Evolutionary conservation across 495 filamentous ascomycete species (phyloP), one percentile per base, ranked within the genome.

Genomic region (Talaromyces nanjingensis): DNA sequence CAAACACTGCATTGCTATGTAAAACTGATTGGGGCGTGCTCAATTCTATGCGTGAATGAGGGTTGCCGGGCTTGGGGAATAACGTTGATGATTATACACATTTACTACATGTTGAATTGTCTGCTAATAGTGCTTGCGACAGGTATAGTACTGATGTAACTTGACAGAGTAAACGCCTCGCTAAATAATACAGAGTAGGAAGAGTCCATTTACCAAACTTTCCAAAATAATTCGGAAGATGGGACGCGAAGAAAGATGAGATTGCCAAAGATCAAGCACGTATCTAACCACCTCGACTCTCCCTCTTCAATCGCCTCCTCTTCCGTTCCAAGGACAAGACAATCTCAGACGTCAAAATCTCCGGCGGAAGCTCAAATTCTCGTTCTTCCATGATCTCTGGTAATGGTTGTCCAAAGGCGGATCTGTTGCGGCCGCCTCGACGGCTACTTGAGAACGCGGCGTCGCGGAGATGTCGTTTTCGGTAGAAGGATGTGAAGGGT

Each of bases 401-500:
- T 12, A 98, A 72, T 0, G 90, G 87, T 12, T 88, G 84, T 3
- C 96, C 94, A 78, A 96, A 98, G 0, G 96, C 88, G 22, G 80
- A 72, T 14, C 71, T 68, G 6, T 70, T 86, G 27, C 85, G 81
- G 24, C 85, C 83, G 65, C 80, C 81, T 62, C 82, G 81, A 54
- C 84, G 81, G 65, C 76, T 77, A 72, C 79, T 83, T 63, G 77
- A 88, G 31, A 93, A 70, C 9, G 94, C 93, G 11, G 86, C 83
- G 3, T 87, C 88, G 37, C 93, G 89, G 53, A 89, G 80, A 68
- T 96, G 84, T 7, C 81, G 84, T 71, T 93, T 92, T 14, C 79
- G 61, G 73, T 89, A 97, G 77, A 97, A 97, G 0, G 91, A 96
- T 3, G 81, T 91, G 71, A 97, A 93, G 22, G 91, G 89, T 66